Percentiles rank a stretch among this genome's conserved stretches.
These are phyloP conservation scores for Leccinum truebloodii DNA, from an alignment of 768 basidiomycete species.

Conservation along the genomic window DNA sequence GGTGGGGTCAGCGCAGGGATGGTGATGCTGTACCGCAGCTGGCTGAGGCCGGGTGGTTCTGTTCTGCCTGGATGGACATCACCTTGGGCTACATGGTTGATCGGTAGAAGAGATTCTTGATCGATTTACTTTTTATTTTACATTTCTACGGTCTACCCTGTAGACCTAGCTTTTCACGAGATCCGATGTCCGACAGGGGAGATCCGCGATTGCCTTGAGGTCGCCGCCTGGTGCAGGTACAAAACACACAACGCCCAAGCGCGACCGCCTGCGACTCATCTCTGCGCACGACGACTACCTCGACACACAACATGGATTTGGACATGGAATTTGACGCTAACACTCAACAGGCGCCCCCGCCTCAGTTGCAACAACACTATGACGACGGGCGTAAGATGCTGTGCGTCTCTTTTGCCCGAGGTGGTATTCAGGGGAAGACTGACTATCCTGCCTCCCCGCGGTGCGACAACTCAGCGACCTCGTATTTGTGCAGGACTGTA, in stretches of 20 bases:
- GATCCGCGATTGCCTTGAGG: conserved; percentile 41
- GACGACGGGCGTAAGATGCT: conserved; percentile 67
- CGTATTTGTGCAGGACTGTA: conserved; percentile 95
- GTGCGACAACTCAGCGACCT: conserved; percentile 61
- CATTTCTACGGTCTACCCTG: conserved; percentile 5
- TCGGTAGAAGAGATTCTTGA: conserved; percentile 48
- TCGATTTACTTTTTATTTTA: conserved; percentile 9
- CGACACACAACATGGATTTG: conserved; percentile 61
- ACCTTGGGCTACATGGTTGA: conserved; percentile 67
- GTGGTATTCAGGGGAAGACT: conserved; percentile 19
- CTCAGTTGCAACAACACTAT: conserved; percentile 35
- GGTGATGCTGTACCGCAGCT: conserved; percentile 68
- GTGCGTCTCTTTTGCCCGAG: conserved; percentile 44
- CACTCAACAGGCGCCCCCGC: conserved; percentile 34
- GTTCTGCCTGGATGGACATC: conserved; percentile 54
- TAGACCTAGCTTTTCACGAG: conserved; percentile 22
- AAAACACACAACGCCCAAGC: conserved; percentile 17
- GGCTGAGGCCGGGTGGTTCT: conserved; percentile 60
- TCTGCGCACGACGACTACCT: conserved; percentile 9
- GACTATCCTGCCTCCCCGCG: conserved; percentile 4
- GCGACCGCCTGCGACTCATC: conserved; percentile 17
- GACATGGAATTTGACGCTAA: conserved; percentile 70
- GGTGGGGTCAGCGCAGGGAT: conserved; percentile 75
- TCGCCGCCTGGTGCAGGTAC: conserved; percentile 29
- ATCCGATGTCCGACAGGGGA: conserved; percentile 38